These are phyloP conservation scores for Triadica sebifera DNA, from an alignment of 345 rosid species.

Conservation along the genomic window DNA sequence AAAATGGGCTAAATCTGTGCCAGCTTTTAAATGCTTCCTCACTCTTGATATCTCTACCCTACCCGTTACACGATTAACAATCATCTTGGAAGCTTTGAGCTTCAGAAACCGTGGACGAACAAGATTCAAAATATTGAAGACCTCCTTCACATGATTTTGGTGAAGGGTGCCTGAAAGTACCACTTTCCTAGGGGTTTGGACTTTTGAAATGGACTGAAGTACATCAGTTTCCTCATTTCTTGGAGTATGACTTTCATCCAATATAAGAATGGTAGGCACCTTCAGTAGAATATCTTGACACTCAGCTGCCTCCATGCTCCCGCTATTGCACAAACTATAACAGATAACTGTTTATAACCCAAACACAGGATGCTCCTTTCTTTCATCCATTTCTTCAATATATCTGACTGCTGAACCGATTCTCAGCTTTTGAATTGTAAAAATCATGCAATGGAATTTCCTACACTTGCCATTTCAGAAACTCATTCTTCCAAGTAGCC, in stretches of 20 bases:
- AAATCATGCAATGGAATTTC: slow-evolving; percentile 61
- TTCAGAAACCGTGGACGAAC: slow-evolving; percentile 82
- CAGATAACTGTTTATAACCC: slow-evolving; percentile 78
- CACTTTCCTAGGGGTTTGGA: slow-evolving; percentile 73
- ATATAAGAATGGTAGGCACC: slow-evolving; percentile 67
- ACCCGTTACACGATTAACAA: slow-evolving; percentile 56
- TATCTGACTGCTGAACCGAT: slow-evolving; percentile 60
- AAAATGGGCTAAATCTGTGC: slow-evolving; percentile 40
- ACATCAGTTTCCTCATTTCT: slow-evolving; percentile 74
- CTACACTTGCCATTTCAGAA: slow-evolving; percentile 74
- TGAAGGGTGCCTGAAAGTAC: slow-evolving; percentile 88
- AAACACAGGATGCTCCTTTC: slow-evolving; percentile 71
- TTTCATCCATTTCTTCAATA: slow-evolving; percentile 63
- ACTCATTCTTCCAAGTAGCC: slow-evolving; percentile 83
- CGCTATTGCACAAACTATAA: slow-evolving; percentile 56
- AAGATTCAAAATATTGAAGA: slow-evolving; percentile 74
- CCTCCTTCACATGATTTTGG: slow-evolving; percentile 87
- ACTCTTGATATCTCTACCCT: slow-evolving; percentile 46
- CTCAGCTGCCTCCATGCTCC: slow-evolving; percentile 23
- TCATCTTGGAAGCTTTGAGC: slow-evolving; percentile 39
- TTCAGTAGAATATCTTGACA: slow-evolving; percentile 69
- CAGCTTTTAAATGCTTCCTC: slow-evolving; percentile 46
- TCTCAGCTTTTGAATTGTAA: slow-evolving; percentile 66
- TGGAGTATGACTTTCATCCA: slow-evolving; percentile 90
- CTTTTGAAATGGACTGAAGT: slow-evolving; percentile 67